A percentile compares a stretch with the other conserved stretches of the same genome.
Evolutionary conservation across 192 early-diverging fungal genomes (phyloP).

Genomic region (Jimgerdemannia lactiflua): DNA sequence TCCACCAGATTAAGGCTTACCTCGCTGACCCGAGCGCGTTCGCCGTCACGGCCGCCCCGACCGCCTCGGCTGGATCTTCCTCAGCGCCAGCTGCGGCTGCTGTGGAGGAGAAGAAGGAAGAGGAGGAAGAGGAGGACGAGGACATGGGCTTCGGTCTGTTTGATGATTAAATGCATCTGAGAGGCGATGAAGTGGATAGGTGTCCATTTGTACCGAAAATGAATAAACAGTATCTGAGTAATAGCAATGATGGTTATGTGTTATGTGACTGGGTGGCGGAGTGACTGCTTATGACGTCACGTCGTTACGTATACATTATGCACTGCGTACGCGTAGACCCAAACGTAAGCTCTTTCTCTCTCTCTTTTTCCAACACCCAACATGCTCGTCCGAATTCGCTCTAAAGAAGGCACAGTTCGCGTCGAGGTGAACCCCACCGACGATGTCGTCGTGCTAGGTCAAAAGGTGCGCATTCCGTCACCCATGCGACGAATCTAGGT

Average conservation of each 20-base stretch:
- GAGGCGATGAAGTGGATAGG: not conserved
- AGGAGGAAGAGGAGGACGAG: constrained; percentile 84
- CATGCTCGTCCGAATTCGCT: constrained; percentile 67
- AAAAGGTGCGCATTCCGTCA: constrained; percentile 45
- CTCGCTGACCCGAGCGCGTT: constrained; percentile 89
- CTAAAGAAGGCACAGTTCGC: constrained; percentile 65
- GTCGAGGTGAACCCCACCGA: constrained; percentile 57
- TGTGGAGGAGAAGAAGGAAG: constrained; percentile 43
- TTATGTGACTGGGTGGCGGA: too few relatives aligned
- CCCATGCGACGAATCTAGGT: constrained; percentile 5
- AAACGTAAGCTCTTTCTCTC: not conserved
- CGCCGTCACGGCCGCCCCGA: constrained; percentile 74
- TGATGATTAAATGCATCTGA: constrained; percentile 45
- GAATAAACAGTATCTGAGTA: too few relatives aligned
- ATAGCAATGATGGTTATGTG: too few relatives aligned
- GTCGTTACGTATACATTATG: too few relatives aligned
- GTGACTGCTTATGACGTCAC: too few relatives aligned
- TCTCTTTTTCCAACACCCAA: not conserved
- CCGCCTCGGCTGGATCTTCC: constrained; percentile 56
- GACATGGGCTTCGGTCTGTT: constrained; percentile 94
- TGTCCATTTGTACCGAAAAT: not conserved
- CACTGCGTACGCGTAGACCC: not conserved
- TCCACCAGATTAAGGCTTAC: constrained; percentile 83
- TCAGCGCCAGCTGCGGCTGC: constrained; percentile 54
- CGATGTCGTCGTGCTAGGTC: constrained; percentile 40